Evolutionary conservation across 805 yeast species (phyloP).

Genomic region (Starmerella gropengiesseri): DNA sequence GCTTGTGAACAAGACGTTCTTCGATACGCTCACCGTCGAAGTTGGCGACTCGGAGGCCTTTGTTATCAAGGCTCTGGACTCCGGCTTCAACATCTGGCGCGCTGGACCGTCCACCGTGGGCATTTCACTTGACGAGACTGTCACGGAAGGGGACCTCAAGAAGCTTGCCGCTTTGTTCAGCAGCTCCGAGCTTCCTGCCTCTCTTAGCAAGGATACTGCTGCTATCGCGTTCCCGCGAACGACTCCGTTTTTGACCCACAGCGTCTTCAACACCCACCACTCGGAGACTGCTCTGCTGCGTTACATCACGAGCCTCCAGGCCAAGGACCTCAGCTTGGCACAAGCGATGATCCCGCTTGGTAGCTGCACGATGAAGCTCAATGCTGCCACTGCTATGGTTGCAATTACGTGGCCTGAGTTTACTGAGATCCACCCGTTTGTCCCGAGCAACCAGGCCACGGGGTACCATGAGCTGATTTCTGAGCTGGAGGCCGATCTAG

Average conservation of each 20-base stretch:
- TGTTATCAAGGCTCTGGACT: conserved; percentile 46
- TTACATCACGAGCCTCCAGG: conserved; percentile 73
- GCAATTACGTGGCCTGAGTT: conserved; percentile 94
- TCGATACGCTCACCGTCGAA: conserved; percentile 73
- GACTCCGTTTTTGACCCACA: conserved; percentile 42
- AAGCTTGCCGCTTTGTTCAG: conserved; percentile 54
- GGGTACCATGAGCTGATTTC: conserved; percentile 70
- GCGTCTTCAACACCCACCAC: conserved; percentile 77
- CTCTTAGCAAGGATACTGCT: conserved; percentile 16
- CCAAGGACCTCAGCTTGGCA: conserved; percentile 84
- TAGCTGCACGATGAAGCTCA: conserved; percentile 95
- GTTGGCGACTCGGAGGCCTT: conserved; percentile 42
- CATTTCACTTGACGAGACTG: conserved; percentile 86
- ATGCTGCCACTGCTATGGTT: conserved; percentile 89
- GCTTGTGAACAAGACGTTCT: conserved; percentile 53
- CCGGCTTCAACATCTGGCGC: conserved; percentile 67
- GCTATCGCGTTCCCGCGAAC: conserved; percentile 32
- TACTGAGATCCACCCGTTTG: conserved; percentile 82
- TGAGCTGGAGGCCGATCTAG: conserved; percentile 74
- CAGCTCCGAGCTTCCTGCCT: conserved; percentile 25
- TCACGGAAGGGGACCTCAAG: conserved; percentile 48
- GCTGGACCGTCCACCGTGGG: conserved; percentile 53
- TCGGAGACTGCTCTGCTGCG: conserved; percentile 93
- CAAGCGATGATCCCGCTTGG: conserved; percentile 97
- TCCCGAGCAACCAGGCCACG: conserved; percentile 74